Conservation (phyloP, 768 basidiomycete species). For the Kwoniella pini region DNA sequence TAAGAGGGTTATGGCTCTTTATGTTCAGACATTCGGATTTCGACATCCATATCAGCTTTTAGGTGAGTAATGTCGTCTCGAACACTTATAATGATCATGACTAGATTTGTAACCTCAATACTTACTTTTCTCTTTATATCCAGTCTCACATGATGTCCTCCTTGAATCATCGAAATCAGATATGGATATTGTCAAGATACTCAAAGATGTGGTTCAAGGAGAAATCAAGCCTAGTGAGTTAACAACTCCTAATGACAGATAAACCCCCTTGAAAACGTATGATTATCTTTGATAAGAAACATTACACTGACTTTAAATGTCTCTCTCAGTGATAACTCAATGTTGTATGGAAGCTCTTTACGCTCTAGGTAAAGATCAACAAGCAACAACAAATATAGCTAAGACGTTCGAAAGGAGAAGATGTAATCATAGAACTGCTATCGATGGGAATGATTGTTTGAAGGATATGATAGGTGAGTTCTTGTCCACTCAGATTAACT, state of each 20-base stretch:
- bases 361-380: constrained; percentile 70
- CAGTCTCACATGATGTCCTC: constrained; percentile 86
- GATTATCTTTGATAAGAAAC: no score
- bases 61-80: no score
- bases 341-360: constrained; percentile 95
- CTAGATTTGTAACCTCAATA: no score
- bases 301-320: not conserved
- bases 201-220: constrained; percentile 64
- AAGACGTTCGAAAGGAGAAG: constrained; percentile 90
- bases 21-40: constrained; percentile 83
- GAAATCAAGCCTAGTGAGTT: constrained; percentile 85
- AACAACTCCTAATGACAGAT: constrained; percentile 54
- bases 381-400: constrained; percentile 80
- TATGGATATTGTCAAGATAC: constrained; percentile 72
- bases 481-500: constrained; percentile 59
- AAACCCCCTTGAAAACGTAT: not conserved
- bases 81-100: no score
- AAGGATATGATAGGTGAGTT: constrained; percentile 72
- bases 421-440: constrained; percentile 91
- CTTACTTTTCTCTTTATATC: no score
- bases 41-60: constrained; percentile 91
- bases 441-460: constrained; percentile 79
- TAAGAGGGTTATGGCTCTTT: constrained; percentile 88
- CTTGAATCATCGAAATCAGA: constrained; percentile 67
- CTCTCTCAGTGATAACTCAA: constrained; percentile 89